Percentiles rank a stretch among this genome's conserved stretches.
Evolutionary conservation across 2,329 filamentous ascomycete genomes (phyloP).

Genomic region (Rhinocladiella similis): DNA sequence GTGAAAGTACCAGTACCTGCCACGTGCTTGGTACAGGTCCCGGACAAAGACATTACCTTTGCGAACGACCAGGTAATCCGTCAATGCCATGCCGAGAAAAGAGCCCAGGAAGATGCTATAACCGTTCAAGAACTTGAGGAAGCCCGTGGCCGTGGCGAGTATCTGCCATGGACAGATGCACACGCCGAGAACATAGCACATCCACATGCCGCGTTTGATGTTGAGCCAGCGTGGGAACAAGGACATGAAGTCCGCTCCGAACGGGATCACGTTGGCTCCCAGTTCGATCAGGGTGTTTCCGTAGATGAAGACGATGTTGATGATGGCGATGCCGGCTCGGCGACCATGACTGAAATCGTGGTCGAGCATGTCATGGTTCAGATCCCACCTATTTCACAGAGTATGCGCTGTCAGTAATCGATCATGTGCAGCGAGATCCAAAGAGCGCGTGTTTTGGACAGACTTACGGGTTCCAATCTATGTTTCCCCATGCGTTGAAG

Average conservation of each 20-base stretch:
- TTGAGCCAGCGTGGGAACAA: constrained; percentile 56
- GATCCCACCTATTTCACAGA: constrained; percentile 5
- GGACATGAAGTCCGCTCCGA: constrained; percentile 51
- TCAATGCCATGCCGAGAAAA: constrained; percentile 27
- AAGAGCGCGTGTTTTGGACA: too few species aligned
- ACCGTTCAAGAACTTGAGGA: constrained; percentile 40
- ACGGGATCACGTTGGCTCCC: constrained; percentile 34
- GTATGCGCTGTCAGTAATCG: neutral
- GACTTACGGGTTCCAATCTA: constrained; percentile 18
- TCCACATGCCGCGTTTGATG: constrained; percentile 45
- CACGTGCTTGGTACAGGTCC: constrained; percentile 19
- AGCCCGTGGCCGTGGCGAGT: constrained; percentile 40
- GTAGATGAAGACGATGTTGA: constrained; percentile 14
- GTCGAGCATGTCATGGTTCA: constrained; percentile 19
- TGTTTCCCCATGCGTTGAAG: constrained; percentile 43
- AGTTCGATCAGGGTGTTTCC: constrained; percentile 11
- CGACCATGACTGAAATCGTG: constrained; percentile 9
- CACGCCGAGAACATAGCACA: constrained; percentile 41
- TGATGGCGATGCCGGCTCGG: constrained; percentile 14
- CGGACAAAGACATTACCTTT: constrained; percentile 15
- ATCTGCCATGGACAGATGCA: constrained; percentile 50
- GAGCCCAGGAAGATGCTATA: constrained; percentile 33
- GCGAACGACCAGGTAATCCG: constrained; percentile 28
- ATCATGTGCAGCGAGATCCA: constrained; percentile 31
- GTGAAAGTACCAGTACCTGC: constrained; percentile 28